These are phyloP conservation scores for Apiotrichum montevideense DNA, from an alignment of 1,284 basidiomycete species.

Conservation along the genomic window DNA sequence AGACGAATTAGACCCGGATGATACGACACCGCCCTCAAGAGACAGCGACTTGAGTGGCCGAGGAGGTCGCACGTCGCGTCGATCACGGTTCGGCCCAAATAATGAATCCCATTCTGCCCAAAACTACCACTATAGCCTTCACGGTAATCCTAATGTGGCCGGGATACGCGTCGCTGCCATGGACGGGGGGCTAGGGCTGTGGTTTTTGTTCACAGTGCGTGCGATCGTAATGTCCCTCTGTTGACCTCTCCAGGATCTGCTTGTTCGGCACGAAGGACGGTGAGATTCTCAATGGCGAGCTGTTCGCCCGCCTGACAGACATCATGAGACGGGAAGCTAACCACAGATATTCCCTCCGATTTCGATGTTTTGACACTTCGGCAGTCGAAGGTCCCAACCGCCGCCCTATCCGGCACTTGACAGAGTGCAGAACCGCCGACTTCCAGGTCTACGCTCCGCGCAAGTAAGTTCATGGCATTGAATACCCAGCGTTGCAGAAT, in stretches of 20 bases:
- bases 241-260: conserved; percentile 28
- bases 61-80: not conserved
- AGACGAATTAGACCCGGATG: not conserved
- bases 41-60: conserved; percentile 1
- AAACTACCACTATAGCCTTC: conserved; percentile 24
- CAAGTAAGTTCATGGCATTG: conserved; percentile 23
- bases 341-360: conserved; percentile 30
- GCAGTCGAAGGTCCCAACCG: conserved; percentile 10
- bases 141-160: conserved; percentile 35
- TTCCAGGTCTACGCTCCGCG: conserved; percentile 41
- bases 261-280: conserved; percentile 37
- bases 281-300: conserved; percentile 9
- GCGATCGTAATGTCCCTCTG: not conserved
- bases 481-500: not conserved
- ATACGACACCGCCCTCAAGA: not conserved
- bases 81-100: not conserved
- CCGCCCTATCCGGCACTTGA: conserved; percentile 21
- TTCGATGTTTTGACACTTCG: conserved; percentile 35
- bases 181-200: conserved; percentile 33
- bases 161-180: conserved; percentile 30
- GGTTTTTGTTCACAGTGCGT: conserved; percentile 43
- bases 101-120: not conserved
- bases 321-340: no score
- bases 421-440: conserved; percentile 21
- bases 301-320: not conserved